Evolutionary conservation across 1,284 basidiomycete species (phyloP).

Genomic region (Serendipita sp.): DNA sequence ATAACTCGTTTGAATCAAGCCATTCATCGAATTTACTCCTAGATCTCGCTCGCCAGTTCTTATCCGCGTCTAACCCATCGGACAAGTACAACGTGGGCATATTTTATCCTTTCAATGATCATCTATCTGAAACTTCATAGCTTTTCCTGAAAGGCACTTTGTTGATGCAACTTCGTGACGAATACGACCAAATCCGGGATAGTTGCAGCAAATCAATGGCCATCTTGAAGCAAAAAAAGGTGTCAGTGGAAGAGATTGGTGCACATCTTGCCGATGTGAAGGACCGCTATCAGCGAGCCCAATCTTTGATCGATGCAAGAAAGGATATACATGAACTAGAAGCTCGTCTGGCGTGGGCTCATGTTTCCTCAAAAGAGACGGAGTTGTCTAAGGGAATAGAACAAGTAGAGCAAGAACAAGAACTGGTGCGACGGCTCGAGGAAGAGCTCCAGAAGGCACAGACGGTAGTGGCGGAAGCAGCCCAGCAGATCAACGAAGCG

Average conservation of each 20-base stretch:
- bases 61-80: slow-evolving; percentile 67
- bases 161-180: slow-evolving; percentile 72
- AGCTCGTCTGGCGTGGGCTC: slow-evolving; percentile 80
- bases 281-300: slow-evolving; percentile 46
- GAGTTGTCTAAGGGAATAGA: slow-evolving; percentile 22
- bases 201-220: slow-evolving; percentile 56
- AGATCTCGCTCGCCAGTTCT: slow-evolving; percentile 64
- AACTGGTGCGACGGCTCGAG: slow-evolving; percentile 34
- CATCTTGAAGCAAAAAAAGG: slow-evolving; percentile 48
- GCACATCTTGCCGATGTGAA: slow-evolving; percentile 48
- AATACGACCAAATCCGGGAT: slow-evolving; percentile 66
- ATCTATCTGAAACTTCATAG: slow-evolving; percentile 26
- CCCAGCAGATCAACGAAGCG: slow-evolving; percentile 11
- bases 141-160: slow-evolving; percentile 94
- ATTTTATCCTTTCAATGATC: not conserved
- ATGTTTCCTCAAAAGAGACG: slow-evolving; percentile 59
- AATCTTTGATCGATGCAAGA: slow-evolving; percentile 34
- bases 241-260: slow-evolving; percentile 43
- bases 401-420: slow-evolving; percentile 16
- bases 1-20: slow-evolving; percentile 26
- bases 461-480: slow-evolving; percentile 7
- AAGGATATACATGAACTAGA: slow-evolving; percentile 55
- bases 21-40: slow-evolving; percentile 2
- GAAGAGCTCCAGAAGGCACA: slow-evolving; percentile 26
- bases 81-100: slow-evolving; percentile 76